Conservation (phyloP, 1,139 yeast genomes). For the Magnusiomyces fungicola region DNA sequence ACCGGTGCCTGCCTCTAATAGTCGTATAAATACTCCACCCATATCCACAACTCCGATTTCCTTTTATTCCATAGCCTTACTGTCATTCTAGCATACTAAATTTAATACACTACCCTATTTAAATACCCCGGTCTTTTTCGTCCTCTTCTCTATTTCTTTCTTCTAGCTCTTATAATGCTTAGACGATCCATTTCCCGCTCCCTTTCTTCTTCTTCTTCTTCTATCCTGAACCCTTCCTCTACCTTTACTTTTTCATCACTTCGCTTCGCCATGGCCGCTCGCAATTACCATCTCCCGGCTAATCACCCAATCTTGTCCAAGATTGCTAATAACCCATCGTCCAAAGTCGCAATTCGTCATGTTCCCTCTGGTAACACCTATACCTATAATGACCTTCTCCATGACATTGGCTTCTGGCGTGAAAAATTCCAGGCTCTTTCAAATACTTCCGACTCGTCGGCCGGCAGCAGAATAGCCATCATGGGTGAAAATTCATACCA, state of each 20-base stretch:
- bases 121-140: too few species aligned
- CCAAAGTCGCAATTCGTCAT: constrained; percentile 30
- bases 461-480: constrained; percentile 25
- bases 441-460: constrained; percentile 5
- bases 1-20: too few species aligned
- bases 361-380: constrained; percentile 29
- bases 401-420: constrained; percentile 28
- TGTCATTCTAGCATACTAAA: too few species aligned
- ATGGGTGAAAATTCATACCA: constrained; percentile 34
- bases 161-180: too few species aligned
- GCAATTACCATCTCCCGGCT: constrained; percentile 12
- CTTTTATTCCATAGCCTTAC: too few species aligned
- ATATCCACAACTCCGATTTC: too few species aligned
- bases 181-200: too few species aligned
- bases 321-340: constrained; percentile 12
- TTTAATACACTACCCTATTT: too few species aligned
- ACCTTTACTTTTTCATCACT: neutral
- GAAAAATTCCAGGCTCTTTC: constrained; percentile 17
- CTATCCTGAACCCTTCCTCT: too few species aligned
- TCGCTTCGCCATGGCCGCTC: constrained; percentile 1
- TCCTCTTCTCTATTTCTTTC: too few species aligned
- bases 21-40: too few species aligned
- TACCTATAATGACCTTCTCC: constrained; percentile 27
- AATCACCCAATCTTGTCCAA: constrained; percentile 13
- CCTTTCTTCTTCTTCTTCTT: too few species aligned